Evolutionary conservation across 2,329 filamentous ascomycete species (phyloP).

Genomic region (Plectosphaerella cucumerina): DNA sequence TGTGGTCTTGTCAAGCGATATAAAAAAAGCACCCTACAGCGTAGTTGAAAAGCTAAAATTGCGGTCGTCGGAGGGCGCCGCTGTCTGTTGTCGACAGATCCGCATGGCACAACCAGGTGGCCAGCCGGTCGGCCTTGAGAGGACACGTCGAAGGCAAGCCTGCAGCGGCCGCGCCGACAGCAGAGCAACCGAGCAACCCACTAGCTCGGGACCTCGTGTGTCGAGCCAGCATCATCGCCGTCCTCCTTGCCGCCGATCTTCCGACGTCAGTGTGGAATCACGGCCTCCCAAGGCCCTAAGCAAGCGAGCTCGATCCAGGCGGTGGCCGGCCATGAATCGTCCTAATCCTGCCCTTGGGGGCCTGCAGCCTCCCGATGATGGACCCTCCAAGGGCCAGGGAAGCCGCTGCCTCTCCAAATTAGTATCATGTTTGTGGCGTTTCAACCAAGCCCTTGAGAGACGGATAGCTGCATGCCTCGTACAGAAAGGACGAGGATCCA

Average conservation of each 20-base stretch:
- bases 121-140: too few relatives aligned
- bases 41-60: too few relatives aligned
- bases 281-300: conserved; percentile 17
- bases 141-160: too few relatives aligned
- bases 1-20: too few relatives aligned
- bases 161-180: too few relatives aligned
- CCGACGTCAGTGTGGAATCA: conserved; percentile 11
- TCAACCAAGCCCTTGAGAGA: conserved; percentile 38
- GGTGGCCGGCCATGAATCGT: conserved; percentile 24
- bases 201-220: conserved; percentile 4
- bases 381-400: conserved; percentile 27
- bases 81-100: too few relatives aligned
- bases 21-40: too few relatives aligned
- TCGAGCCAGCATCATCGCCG: not conserved
- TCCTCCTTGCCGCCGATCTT: conserved; percentile 9
- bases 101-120: too few relatives aligned
- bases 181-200: conserved; percentile 6
- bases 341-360: conserved; percentile 25
- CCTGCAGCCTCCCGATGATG: conserved; percentile 37
- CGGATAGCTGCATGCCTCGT: conserved; percentile 45
- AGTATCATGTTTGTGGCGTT: conserved; percentile 42
- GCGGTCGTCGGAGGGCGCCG: too few relatives aligned
- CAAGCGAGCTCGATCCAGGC: conserved; percentile 22
- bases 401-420: conserved; percentile 29
- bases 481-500: conserved; percentile 33